These are phyloP conservation scores for Leccinum sublutescens DNA, from an alignment of 768 basidiomycete genomes.

Conservation along the genomic window DNA sequence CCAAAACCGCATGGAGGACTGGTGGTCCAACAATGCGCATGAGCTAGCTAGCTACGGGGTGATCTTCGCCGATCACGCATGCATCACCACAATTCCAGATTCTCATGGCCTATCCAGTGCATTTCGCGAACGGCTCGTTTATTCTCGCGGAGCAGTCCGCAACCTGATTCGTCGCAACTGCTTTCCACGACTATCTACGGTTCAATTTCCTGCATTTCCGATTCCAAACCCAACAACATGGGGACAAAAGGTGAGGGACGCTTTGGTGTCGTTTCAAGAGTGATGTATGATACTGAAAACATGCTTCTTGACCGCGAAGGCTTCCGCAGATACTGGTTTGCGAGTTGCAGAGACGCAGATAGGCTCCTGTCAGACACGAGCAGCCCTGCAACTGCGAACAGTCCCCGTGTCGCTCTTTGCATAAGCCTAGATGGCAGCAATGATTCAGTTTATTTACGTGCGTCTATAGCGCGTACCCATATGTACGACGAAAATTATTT, in stretches of 20 bases:
- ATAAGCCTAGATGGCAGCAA: neutral
- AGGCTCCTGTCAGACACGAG: neutral
- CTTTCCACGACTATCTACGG: neutral
- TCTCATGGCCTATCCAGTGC: neutral
- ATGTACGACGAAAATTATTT: neutral
- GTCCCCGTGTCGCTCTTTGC: neutral
- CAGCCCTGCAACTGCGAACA: neutral
- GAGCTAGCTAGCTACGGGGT: constrained; percentile 13
- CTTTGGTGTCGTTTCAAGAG: neutral
- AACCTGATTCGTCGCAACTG: constrained; percentile 15
- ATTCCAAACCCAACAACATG: neutral
- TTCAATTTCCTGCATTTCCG: constrained; percentile 12
- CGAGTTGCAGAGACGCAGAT: neutral
- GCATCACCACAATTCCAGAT: constrained; percentile 17
- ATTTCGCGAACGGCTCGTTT: constrained; percentile 11
- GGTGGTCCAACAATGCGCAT: constrained; percentile 19
- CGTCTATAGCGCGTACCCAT: neutral
- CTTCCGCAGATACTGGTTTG: neutral
- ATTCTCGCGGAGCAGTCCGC: constrained; percentile 12
- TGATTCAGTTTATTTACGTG: neutral
- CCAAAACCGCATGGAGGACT: constrained; percentile 20
- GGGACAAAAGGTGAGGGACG: constrained; percentile 3
- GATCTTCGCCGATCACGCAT: constrained; percentile 21
- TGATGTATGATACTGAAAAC: neutral
- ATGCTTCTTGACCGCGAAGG: neutral